Evolutionary conservation across 768 basidiomycete species (phyloP), one percentile per base, ranked within the genome.

Genomic region (Gymnopilus junonius): DNA sequence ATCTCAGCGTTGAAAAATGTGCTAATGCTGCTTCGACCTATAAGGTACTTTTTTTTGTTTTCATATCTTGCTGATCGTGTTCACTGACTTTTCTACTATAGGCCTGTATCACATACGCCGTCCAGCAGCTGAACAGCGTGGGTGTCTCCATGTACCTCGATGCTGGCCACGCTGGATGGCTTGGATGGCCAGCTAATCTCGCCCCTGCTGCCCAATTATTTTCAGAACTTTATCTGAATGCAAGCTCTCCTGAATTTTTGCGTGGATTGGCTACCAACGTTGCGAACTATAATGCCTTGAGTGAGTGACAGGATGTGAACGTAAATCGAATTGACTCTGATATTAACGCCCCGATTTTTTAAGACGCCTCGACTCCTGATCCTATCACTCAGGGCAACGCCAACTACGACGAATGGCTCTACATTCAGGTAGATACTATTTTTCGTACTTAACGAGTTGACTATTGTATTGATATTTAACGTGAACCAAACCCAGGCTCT

Each of bases 171-270:
- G 85, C 84, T 61, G 86, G 87, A 57, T 88, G 87, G 87, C 81
- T 88, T 61, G 88, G 88, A 43, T 89, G 87, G 88, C 78, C 86
- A 63, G 86, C 87, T 42, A 88, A 88, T 77, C 74, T 88, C 72
- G 56, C 69, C 25, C 87, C 87, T 58, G 86, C 87, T 55, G 87
- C 86, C 31, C 75, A 81, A 65, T 77, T 88, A 61, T 88, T 87
- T 73, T 67, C 76, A 29, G 70, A 78, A 59, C 75, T 88, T 39
- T 87, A 78, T 76, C 76, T 76, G 66, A 72, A 66, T 65, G 86
- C 86, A 57, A 82, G 85, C 20, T 82, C 80, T 17, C 85, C 86
- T n/a, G 62, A 76, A n/a, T 83, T 82, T 66, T 80, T 88, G 69
- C 83, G 86, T 63, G 87, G 88, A 57, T 77, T 88, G 63, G 87